Percentiles rank a stretch among this genome's conserved stretches.
phyloP scores from a whole-genome alignment of 2,329 filamentous ascomycete species.

The Colletotrichum musae region DNA sequence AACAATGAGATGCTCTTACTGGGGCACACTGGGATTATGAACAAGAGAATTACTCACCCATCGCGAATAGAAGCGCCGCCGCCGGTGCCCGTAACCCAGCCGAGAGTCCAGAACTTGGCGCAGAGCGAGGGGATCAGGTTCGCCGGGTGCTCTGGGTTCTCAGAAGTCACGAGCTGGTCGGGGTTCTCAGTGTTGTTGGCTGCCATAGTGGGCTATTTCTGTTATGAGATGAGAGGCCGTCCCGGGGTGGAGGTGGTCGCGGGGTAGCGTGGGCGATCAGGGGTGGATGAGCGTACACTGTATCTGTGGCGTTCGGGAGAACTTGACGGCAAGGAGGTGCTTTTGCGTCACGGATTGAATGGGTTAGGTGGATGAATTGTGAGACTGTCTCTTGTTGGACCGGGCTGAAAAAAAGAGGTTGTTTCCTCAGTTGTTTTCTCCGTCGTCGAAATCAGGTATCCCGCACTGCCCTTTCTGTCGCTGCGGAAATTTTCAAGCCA shows the following conservation, averaged over 20 bases:
- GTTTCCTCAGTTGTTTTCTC: not conserved
- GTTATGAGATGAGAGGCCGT: conserved; percentile 10
- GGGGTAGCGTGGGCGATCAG: conserved; percentile 21
- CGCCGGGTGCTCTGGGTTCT: conserved; percentile 87
- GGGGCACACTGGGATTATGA: not conserved
- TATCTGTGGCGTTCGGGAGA: no score
- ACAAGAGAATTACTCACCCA: conserved; percentile 60
- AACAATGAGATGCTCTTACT: conserved; percentile 7
- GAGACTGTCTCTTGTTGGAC: not conserved
- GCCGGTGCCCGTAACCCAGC: conserved; percentile 93
- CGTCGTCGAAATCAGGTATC: not conserved
- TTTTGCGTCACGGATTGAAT: no score
- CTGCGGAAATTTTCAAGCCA: conserved; percentile 36
- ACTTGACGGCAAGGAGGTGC: no score
- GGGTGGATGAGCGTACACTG: not conserved
- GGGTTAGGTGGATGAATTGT: not conserved
- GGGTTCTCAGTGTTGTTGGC: conserved; percentile 37
- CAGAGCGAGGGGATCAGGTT: conserved; percentile 96
- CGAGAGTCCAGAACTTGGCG: conserved; percentile 93
- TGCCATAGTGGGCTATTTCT: conserved; percentile 29
- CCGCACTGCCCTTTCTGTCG: not conserved
- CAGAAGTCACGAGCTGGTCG: conserved; percentile 72
- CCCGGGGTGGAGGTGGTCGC: conserved; percentile 2
- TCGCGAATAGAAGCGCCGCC: conserved; percentile 84
- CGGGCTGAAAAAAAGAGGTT: not conserved